A percentile compares a stretch with the other conserved stretches of the same genome.
These are phyloP conservation scores for Sarocladium brachiariae DNA, from an alignment of 2,329 filamentous ascomycete genomes.

Conservation along the genomic window DNA sequence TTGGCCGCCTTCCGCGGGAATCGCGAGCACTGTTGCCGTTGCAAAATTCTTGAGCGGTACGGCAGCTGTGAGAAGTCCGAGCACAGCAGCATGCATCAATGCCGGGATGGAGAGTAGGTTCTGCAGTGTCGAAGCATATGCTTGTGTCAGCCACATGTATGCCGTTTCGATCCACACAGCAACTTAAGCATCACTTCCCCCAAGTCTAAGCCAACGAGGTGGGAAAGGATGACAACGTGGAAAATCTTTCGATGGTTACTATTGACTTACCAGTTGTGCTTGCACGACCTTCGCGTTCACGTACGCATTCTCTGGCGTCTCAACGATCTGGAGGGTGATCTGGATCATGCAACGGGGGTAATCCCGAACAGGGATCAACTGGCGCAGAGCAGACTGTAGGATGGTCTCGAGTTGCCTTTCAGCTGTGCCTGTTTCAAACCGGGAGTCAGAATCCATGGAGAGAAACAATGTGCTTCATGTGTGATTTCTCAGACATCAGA, in stretches of 20 bases:
- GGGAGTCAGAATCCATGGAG: conserved; percentile 9
- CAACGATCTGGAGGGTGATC: conserved; percentile 70
- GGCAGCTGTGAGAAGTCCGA: conserved; percentile 74
- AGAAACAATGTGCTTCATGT: conserved; percentile 11
- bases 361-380: conserved; percentile 66
- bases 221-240: too few relatives aligned
- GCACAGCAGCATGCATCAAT: conserved; percentile 70
- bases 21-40: conserved; percentile 57
- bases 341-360: conserved; percentile 75
- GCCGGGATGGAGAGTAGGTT: conserved; percentile 75
- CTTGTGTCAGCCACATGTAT: conserved; percentile 12
- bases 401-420: conserved; percentile 78
- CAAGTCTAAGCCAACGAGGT: too few relatives aligned
- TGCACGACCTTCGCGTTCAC: conserved; percentile 53
- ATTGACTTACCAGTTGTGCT: conserved; percentile 52
- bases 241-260: neutral
- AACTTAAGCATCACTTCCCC: neutral
- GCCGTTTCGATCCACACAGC: neutral
- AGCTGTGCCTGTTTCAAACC: conserved; percentile 47
- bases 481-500: neutral
- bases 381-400: conserved; percentile 63
- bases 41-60: conserved; percentile 72
- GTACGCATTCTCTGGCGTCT: conserved; percentile 61
- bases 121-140: conserved; percentile 32
- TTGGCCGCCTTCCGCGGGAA: conserved; percentile 35